Percentiles rank a stretch among this genome's conserved stretches.
Evolutionary conservation across 768 basidiomycete genomes (phyloP).

Genomic region (Leccinum boreale): DNA sequence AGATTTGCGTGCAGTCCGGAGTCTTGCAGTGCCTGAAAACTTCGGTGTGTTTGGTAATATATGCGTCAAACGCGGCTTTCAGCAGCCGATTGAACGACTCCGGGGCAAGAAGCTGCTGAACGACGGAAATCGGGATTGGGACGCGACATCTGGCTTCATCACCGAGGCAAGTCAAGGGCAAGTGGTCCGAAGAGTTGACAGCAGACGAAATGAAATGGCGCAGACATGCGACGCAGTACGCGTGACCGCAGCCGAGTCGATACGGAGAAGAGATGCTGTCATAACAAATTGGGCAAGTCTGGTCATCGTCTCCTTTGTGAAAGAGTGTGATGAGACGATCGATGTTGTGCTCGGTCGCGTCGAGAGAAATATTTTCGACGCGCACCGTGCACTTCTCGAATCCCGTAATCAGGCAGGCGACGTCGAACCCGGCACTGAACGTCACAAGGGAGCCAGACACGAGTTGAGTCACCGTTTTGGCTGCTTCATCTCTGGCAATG

Average conservation of each 20-base stretch:
- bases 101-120: slow-evolving; percentile 47
- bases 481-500: slow-evolving; percentile 37
- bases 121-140: slow-evolving; percentile 49
- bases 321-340: slow-evolving; percentile 44
- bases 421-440: slow-evolving; percentile 47
- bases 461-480: slow-evolving; percentile 39
- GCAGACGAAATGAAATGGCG: slow-evolving; percentile 54
- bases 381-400: slow-evolving; percentile 51
- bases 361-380: slow-evolving; percentile 43
- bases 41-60: slow-evolving; percentile 54
- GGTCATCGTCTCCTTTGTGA: slow-evolving; percentile 17
- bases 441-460: slow-evolving; percentile 48
- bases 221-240: slow-evolving; percentile 63
- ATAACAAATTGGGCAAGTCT: slow-evolving; percentile 54
- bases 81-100: slow-evolving; percentile 54
- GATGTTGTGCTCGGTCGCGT: slow-evolving; percentile 40
- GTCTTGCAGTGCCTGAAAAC: slow-evolving; percentile 76
- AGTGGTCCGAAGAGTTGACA: slow-evolving; percentile 44
- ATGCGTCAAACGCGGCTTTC: slow-evolving; percentile 51
- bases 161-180: slow-evolving; percentile 70
- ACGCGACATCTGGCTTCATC: slow-evolving; percentile 55
- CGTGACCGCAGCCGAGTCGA: slow-evolving; percentile 60
- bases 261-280: slow-evolving; percentile 41
- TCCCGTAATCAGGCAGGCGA: slow-evolving; percentile 43
- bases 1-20: slow-evolving; percentile 73